A percentile compares a stretch with the other conserved stretches of the same genome.
These are phyloP conservation scores for Lepiota subincarnata DNA, from an alignment of 768 basidiomycete genomes.

Conservation along the genomic window DNA sequence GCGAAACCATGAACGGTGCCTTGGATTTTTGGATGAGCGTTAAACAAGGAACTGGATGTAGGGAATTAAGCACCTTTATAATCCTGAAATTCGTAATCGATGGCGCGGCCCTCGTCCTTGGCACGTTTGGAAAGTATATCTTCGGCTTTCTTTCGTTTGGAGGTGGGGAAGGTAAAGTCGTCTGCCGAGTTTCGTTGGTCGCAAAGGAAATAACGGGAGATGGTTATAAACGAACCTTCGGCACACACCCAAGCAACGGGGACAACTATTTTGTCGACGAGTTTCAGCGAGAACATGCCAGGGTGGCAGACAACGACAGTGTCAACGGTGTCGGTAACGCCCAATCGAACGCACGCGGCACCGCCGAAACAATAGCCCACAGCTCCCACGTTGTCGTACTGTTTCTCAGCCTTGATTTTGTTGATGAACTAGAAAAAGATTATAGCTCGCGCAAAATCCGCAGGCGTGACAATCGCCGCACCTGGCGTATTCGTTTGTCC, in stretches of 20 bases:
- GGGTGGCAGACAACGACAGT: conserved; percentile 42
- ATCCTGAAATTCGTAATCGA: conserved; percentile 42
- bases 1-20: conserved; percentile 47
- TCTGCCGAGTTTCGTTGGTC: conserved; percentile 21
- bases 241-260: conserved; percentile 38
- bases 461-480: not conserved
- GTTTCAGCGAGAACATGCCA: conserved; percentile 26
- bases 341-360: conserved; percentile 32
- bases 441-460: not conserved
- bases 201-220: not conserved
- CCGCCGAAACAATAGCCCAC: conserved; percentile 46
- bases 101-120: conserved; percentile 30
- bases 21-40: conserved; percentile 14
- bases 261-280: conserved; percentile 34
- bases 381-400: conserved; percentile 37
- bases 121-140: conserved; percentile 29
- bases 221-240: conserved; percentile 27
- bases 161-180: conserved; percentile 31
- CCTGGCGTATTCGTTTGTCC: conserved; percentile 23
- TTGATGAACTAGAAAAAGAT: conserved; percentile 27
- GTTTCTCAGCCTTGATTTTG: conserved; percentile 30
- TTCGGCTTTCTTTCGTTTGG: conserved; percentile 29
- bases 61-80: conserved; percentile 34
- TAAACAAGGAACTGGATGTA: not conserved
- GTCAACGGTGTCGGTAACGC: conserved; percentile 29